phyloP scores from a whole-genome alignment of 768 basidiomycete species.

The Boletus fagicola region DNA sequence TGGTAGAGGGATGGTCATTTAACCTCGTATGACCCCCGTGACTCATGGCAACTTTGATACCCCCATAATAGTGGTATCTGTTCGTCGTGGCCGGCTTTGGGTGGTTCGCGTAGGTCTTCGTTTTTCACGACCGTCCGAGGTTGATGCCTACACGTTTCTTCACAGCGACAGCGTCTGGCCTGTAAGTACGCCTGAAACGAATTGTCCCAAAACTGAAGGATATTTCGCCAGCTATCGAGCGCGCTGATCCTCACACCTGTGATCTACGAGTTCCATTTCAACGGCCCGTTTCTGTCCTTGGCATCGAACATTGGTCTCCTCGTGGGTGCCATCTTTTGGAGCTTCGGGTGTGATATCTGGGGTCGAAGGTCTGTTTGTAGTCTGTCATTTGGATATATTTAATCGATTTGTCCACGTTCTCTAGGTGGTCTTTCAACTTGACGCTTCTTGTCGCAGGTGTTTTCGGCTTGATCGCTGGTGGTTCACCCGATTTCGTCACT shows the following conservation, averaged over 20 bases:
- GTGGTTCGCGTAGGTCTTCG: constrained; percentile 38
- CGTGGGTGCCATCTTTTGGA: constrained; percentile 49
- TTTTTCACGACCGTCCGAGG: too few relatives aligned
- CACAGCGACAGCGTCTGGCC: constrained; percentile 40
- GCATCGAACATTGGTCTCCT: constrained; percentile 54
- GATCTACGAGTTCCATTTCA: constrained; percentile 47
- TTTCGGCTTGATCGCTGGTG: constrained; percentile 52
- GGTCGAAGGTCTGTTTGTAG: constrained; percentile 39
- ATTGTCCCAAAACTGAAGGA: background rate
- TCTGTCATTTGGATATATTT: background rate
- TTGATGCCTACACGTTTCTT: background rate
- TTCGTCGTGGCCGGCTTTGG: constrained; percentile 42
- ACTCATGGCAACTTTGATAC: background rate
- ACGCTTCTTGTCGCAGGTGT: constrained; percentile 53
- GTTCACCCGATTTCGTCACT: constrained; percentile 44
- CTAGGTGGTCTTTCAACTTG: constrained; percentile 51
- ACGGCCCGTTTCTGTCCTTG: constrained; percentile 48
- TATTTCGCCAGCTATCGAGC: constrained; percentile 34
- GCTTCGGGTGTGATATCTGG: constrained; percentile 51
- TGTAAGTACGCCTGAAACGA: constrained; percentile 19
- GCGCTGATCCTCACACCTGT: constrained; percentile 49
- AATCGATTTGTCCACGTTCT: background rate
- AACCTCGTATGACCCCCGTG: background rate
- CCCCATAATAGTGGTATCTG: constrained; percentile 33
- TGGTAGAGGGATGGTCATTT: background rate